Conservation (phyloP, 2,329 filamentous ascomycete species). For the Lecanicillium sp. region DNA sequence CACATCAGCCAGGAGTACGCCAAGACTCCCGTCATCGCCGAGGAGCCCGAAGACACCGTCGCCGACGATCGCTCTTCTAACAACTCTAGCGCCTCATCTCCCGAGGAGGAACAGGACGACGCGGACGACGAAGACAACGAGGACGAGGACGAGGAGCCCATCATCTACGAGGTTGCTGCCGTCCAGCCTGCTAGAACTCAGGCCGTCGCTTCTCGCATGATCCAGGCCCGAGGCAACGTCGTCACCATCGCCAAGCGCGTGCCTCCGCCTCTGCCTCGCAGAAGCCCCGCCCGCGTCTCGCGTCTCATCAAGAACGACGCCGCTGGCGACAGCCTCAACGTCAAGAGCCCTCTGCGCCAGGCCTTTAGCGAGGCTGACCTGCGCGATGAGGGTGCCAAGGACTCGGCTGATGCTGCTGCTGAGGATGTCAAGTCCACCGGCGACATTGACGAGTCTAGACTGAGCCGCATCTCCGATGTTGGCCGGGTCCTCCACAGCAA, state of each 20-base stretch:
- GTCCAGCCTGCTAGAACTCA: constrained; percentile 49
- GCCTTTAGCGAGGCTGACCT: constrained; percentile 37
- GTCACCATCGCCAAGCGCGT: constrained; percentile 79
- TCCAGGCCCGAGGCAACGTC: constrained; percentile 68
- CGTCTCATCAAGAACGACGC: constrained; percentile 46
- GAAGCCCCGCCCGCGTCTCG: constrained; percentile 64
- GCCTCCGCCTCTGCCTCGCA: constrained; percentile 69
- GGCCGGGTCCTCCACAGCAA: background rate
- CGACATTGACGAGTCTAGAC: constrained; percentile 8
- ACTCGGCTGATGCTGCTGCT: background rate
- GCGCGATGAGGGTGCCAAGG: constrained; percentile 13
- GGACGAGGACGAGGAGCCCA: constrained; percentile 54
- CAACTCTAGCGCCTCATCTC: background rate
- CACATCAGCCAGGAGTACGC: constrained; percentile 33
- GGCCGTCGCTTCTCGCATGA: constrained; percentile 57
- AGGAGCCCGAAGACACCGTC: constrained; percentile 19
- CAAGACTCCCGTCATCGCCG: constrained; percentile 4
- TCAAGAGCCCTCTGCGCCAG: constrained; percentile 46
- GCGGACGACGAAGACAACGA: constrained; percentile 39
- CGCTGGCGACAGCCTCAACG: constrained; percentile 52
- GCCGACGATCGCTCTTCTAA: constrained; percentile 16
- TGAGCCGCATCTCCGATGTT: constrained; percentile 1
- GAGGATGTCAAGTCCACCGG: constrained; percentile 6
- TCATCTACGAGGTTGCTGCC: constrained; percentile 63
- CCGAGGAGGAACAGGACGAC: constrained; percentile 10